Base-by-base conservation (phyloP, 208 protist species). In the Trypanosoma avium region DNA sequence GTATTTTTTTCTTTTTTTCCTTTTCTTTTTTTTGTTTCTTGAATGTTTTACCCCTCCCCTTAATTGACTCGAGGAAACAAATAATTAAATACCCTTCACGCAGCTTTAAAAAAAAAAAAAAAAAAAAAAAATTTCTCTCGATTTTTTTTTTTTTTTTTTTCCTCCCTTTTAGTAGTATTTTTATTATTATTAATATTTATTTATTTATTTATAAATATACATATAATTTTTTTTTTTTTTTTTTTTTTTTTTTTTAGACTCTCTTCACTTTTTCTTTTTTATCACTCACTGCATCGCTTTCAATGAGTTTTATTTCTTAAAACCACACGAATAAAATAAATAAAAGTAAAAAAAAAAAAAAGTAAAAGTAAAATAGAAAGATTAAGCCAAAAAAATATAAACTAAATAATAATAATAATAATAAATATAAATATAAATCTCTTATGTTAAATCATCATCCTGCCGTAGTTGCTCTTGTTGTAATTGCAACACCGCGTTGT, bases 401-500 rank as follows among this genome's bases (percentile, higher is more conserved):
- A n/a, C 10, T n/a, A n/a, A 42, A 42, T 42, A 42, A 42, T 42
- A 42, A 42, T 42, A 42, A 42, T 42, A 42, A 47, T 27, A 38
- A 38, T 32, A 61, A 61, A 59, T 27, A 43, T 22, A 38, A 2
- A 47, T 9, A 3, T 0, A 61, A 22, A 42, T 15, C 15, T 32
- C 43, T 35, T 17, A 53, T 29, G n/a, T 61, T 33, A 48, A 24
- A 9, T 48, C 49, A 47, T 35, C 55, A 50, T 47, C 35, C 7
- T 36, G 2, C 22, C 49, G 58, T 57, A 42, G 26, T n/a, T 75
- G 69, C 48, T 75, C 63, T 52, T 90, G 78, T 45, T 87, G 74
- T 1, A 88, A 65, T 46, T 89, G 87, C 58, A 90, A 48, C 22
- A 91, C 53, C 2, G 88, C 82, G 58, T 90, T 94, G 67, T 92